phyloP scores from a whole-genome alignment of 495 filamentous ascomycete species.

The Neurospora intermedia region DNA sequence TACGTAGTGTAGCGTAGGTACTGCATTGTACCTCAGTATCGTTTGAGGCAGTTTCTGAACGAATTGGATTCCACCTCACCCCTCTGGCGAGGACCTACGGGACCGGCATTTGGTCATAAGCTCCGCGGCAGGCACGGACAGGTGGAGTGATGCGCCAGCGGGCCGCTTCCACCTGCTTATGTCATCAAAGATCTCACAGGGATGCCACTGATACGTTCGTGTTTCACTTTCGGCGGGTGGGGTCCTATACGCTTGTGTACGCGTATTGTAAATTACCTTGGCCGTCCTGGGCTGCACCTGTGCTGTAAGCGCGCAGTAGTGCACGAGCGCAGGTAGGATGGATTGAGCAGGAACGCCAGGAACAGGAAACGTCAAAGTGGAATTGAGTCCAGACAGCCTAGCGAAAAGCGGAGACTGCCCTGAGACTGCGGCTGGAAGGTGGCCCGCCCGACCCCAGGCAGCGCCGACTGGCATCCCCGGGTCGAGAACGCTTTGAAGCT shows the following conservation, averaged over 20 bases:
- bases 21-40: too few relatives aligned
- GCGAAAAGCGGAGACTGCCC: background rate
- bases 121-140: background rate
- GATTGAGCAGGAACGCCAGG: background rate
- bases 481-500: background rate
- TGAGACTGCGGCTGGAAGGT: background rate
- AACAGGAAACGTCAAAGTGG: background rate
- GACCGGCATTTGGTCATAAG: background rate
- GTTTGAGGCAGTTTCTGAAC: background rate
- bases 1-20: background rate
- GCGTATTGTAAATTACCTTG: background rate
- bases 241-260: background rate
- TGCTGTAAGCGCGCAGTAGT: background rate
- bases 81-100: background rate
- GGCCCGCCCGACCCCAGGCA: background rate
- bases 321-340: background rate
- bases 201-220: background rate
- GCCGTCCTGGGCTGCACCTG: background rate
- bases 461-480: background rate
- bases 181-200: background rate
- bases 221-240: background rate
- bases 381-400: background rate
- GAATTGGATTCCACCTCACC: background rate
- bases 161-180: background rate
- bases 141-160: too few relatives aligned